Evolutionary conservation across 495 filamentous ascomycete species (phyloP), one percentile per base, ranked within the genome.

Genomic region (Daldinia grandis): DNA sequence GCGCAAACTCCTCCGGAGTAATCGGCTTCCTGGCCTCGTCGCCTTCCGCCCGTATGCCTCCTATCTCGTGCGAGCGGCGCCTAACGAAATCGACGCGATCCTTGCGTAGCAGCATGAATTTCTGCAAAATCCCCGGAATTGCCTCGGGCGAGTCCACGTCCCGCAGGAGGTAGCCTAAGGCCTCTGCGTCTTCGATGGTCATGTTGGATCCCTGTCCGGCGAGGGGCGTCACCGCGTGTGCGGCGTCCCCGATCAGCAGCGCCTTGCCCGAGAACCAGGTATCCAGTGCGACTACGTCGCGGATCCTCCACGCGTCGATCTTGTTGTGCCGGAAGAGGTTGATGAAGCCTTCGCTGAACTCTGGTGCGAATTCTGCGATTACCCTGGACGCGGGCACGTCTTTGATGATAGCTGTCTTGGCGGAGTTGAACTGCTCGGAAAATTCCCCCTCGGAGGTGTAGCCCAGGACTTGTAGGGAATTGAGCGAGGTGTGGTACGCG

Each of bases 161-260:
- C 27, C 54, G 58, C 14, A 76, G 58, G 3, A 74, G 58, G 42
- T 72, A 76, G 9, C 68, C 74, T 21, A 76, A 62, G 1, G 72
- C 75, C n/a, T 76, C 75, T 0, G 75, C 72, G 55, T 77, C 75
- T 56, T 77, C 75, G 50, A 77, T 75, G 19, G 75, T 69, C 55
- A 71, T 65, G 35, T 75, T 75, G 51, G 56, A 71, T 17, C 75
- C 75, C 38, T 75, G 75, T 0, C 73, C 73, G 3, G 70, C 67
- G 12, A 73, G 67, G 0, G 72, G 73, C 0, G 69, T 69, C 8
- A 77, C 70, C 12, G 73, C 73, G 64, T 87, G 85, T 3, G 79
- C 82, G 10, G 84, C 81, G 64, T 87, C 85, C 0, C 85, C 85
- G 28, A 85, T 79, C 10, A 85, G 40, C 7, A 82, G 60, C 4